Percentiles rank a stretch among this genome's conserved stretches.
Conservation (phyloP, 2,329 filamentous ascomycete genomes). For the Talaromyces funiculosus region DNA sequence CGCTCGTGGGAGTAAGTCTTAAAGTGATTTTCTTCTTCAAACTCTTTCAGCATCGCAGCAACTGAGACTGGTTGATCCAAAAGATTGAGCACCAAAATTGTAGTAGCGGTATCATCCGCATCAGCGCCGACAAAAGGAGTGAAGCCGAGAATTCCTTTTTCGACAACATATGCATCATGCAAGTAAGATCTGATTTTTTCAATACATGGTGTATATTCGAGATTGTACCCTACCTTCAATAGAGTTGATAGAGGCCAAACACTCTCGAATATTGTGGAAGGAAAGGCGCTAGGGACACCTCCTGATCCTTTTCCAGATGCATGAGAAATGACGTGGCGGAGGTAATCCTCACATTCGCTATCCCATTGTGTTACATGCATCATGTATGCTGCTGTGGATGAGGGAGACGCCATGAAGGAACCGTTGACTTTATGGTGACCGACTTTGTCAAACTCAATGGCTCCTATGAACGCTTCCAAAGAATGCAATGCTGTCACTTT, state of each 20-base stretch:
- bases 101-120: constrained; percentile 26
- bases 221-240: background rate
- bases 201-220: background rate
- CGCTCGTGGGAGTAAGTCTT: constrained; percentile 27
- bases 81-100: constrained; percentile 15
- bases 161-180: background rate
- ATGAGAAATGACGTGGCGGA: constrained; percentile 18
- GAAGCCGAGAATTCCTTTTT: constrained; percentile 20
- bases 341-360: constrained; percentile 28
- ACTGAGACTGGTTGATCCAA: constrained; percentile 15
- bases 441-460: constrained; percentile 33
- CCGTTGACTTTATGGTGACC: constrained; percentile 29
- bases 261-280: constrained; percentile 24
- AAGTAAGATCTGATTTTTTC: background rate
- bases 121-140: constrained; percentile 18
- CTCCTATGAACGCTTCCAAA: constrained; percentile 36
- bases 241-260: constrained; percentile 19
- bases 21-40: constrained; percentile 27
- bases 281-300: constrained; percentile 25
- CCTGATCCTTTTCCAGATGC: constrained; percentile 15
- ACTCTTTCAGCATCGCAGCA: constrained; percentile 21
- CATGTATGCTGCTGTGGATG: constrained; percentile 37
- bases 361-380: constrained; percentile 30
- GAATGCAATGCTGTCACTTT: constrained; percentile 32
- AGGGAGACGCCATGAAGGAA: constrained; percentile 36